Percentiles rank a stretch among this genome's conserved stretches.
These are phyloP conservation scores for Rhizopogon sp. DNA, from an alignment of 768 basidiomycete species.

Conservation along the genomic window DNA sequence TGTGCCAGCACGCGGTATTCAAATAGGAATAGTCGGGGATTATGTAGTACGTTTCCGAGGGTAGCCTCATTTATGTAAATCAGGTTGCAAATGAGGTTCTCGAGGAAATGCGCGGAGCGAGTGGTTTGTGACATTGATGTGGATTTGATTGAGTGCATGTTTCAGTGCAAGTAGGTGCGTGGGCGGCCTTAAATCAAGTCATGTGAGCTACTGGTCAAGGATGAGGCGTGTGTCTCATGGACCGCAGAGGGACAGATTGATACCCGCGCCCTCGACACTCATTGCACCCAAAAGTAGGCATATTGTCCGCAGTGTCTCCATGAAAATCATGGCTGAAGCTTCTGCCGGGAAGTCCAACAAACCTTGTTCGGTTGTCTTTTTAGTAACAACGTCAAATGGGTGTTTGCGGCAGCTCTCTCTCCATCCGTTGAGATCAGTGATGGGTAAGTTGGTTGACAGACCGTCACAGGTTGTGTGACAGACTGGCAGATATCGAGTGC, in stretches of 20 bases:
- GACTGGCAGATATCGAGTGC: neutral
- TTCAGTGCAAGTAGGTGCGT: neutral
- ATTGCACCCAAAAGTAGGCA: constrained; percentile 2
- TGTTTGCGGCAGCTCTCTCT: constrained; percentile 1
- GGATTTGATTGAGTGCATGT: neutral
- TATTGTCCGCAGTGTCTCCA: constrained; percentile 13
- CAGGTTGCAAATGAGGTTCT: neutral
- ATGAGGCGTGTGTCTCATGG: neutral
- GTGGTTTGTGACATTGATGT: neutral
- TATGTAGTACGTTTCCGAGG: constrained; percentile 3
- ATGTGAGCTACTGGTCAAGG: neutral
- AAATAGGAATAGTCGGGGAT: constrained; percentile 4
- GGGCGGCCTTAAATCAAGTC: neutral
- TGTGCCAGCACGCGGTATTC: neutral
- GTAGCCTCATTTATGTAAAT: neutral
- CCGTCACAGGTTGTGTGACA: neutral
- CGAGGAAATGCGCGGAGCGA: neutral
- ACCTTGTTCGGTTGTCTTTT: constrained; percentile 10
- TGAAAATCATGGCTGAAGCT: constrained; percentile 11
- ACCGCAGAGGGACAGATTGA: neutral
- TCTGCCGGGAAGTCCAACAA: constrained; percentile 7
- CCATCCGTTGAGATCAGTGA: neutral
- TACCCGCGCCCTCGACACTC: neutral
- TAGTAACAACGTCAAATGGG: neutral
- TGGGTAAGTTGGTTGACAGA: neutral